Conservation (phyloP, 768 basidiomycete species). For the Russula vinacea region DNA sequence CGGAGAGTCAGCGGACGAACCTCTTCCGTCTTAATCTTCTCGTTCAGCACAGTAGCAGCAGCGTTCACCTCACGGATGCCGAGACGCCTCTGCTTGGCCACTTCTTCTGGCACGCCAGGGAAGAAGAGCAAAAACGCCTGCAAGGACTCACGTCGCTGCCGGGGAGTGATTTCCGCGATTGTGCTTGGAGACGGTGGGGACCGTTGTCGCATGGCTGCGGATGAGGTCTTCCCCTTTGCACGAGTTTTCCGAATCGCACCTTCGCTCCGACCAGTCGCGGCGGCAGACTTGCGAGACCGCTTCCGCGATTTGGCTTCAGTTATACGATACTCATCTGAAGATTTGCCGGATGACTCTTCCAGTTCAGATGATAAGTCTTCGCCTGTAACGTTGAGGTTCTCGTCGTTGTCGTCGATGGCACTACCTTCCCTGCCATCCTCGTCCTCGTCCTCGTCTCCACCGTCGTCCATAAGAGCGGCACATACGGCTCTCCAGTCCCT, state of each 20-base stretch:
- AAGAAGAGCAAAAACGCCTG: conserved; percentile 74
- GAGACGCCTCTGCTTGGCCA: conserved; percentile 52
- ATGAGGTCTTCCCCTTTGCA: conserved; percentile 8
- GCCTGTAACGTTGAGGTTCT: conserved; percentile 31
- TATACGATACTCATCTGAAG: conserved; percentile 23
- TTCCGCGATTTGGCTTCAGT: conserved; percentile 17
- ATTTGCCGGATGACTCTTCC: conserved; percentile 27
- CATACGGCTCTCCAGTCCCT: conserved; percentile 83
- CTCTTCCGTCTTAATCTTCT: conserved; percentile 72
- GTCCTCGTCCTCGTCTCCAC: conserved; percentile 29
- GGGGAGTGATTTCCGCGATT: conserved; percentile 41
- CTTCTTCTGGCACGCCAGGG: conserved; percentile 47
- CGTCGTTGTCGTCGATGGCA: conserved; percentile 32
- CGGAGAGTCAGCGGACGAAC: conserved; percentile 38
- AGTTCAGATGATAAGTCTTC: conserved; percentile 36
- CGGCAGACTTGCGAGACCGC: conserved; percentile 15
- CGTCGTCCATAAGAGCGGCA: conserved; percentile 55
- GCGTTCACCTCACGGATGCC: conserved; percentile 64
- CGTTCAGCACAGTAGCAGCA: conserved; percentile 60
- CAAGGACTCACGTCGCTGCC: conserved; percentile 54
- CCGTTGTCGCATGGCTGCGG: conserved; percentile 1
- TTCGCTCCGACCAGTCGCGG: not conserved
- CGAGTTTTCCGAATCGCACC: conserved; percentile 9
- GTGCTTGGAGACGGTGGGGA: conserved; percentile 5
- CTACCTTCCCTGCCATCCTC: conserved; percentile 34